A percentile compares a stretch with the other conserved stretches of the same genome.
Conservation (phyloP, 805 yeast genomes). For the Candida multigemmis region DNA sequence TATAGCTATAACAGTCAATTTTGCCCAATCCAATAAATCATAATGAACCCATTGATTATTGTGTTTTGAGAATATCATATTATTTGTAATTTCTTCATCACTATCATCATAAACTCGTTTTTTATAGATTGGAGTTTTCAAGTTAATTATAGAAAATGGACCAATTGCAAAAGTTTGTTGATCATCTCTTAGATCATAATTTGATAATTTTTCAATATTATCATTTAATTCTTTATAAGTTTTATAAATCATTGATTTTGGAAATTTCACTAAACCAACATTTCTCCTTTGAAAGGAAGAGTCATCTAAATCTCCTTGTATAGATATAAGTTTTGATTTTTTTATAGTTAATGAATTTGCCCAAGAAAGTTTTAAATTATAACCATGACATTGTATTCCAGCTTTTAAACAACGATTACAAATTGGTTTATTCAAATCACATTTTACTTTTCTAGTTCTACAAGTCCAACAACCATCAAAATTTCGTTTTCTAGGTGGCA, state of each 20-base stretch:
- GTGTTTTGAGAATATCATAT: slow-evolving; percentile 13
- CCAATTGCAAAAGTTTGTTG: slow-evolving; percentile 12
- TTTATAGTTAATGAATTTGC: slow-evolving; percentile 27
- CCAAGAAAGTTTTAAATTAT: slow-evolving; percentile 40
- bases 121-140: background rate
- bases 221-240: slow-evolving; percentile 30
- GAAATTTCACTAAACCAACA: slow-evolving; percentile 35
- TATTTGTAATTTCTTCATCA: slow-evolving; percentile 1
- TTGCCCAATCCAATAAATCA: slow-evolving; percentile 25
- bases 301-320: slow-evolving; percentile 11
- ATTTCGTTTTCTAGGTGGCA: slow-evolving; percentile 19
- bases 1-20: slow-evolving; percentile 30
- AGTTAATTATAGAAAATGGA: slow-evolving; percentile 19
- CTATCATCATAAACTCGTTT: background rate
- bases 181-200: too few relatives aligned
- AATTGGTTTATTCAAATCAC: slow-evolving; percentile 38
- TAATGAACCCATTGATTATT: slow-evolving; percentile 25
- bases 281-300: slow-evolving; percentile 35
- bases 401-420: slow-evolving; percentile 41
- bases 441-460: slow-evolving; percentile 42
- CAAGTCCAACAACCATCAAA: slow-evolving; percentile 53
- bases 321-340: slow-evolving; percentile 7
- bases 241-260: slow-evolving; percentile 20
- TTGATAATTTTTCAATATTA: slow-evolving; percentile 22
- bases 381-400: slow-evolving; percentile 38